These are phyloP conservation scores for Panus rudis DNA, from an alignment of 768 basidiomycete species.

Conservation along the genomic window DNA sequence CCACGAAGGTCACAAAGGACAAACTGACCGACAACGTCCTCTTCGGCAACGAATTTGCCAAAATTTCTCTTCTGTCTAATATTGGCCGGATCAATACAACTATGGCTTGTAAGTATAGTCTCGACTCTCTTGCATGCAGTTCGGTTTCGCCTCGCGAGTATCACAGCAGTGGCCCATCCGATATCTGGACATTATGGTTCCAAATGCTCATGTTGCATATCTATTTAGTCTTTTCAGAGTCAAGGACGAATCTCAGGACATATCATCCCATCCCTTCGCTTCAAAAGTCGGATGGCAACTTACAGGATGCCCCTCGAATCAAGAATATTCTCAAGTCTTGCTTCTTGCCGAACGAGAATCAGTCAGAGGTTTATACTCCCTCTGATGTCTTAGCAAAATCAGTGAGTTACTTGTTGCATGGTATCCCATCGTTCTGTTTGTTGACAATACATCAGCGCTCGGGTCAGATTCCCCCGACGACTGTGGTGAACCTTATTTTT, in stretches of 20 bases:
- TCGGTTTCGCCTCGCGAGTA: no score
- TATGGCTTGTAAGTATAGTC: conserved; percentile 59
- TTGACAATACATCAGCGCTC: conserved; percentile 28
- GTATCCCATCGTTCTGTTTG: conserved; percentile 2
- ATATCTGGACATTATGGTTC: not conserved
- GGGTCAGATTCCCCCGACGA: conserved; percentile 59
- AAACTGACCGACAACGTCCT: conserved; percentile 55
- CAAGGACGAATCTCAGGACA: conserved; percentile 69
- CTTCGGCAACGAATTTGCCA: conserved; percentile 66
- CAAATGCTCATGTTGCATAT: not conserved
- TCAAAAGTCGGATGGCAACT: conserved; percentile 60
- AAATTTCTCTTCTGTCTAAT: conserved; percentile 67
- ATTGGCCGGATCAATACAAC: conserved; percentile 79
- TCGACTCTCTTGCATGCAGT: not conserved
- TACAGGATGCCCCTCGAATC: conserved; percentile 78
- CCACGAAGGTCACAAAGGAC: conserved; percentile 64
- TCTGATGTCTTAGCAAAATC: conserved; percentile 47
- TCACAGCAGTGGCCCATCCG: not conserved
- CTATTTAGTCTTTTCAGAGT: conserved; percentile 65
- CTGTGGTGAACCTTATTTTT: conserved; percentile 64
- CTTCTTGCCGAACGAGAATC: conserved; percentile 39
- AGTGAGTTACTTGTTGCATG: conserved; percentile 31
- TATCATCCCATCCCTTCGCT: conserved; percentile 75
- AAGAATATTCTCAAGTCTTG: conserved; percentile 68
- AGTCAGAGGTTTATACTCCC: conserved; percentile 42